A percentile compares a stretch with the other conserved stretches of the same genome.
Conservation (phyloP, 805 yeast genomes). For the Metschnikowia kofuensis region DNA sequence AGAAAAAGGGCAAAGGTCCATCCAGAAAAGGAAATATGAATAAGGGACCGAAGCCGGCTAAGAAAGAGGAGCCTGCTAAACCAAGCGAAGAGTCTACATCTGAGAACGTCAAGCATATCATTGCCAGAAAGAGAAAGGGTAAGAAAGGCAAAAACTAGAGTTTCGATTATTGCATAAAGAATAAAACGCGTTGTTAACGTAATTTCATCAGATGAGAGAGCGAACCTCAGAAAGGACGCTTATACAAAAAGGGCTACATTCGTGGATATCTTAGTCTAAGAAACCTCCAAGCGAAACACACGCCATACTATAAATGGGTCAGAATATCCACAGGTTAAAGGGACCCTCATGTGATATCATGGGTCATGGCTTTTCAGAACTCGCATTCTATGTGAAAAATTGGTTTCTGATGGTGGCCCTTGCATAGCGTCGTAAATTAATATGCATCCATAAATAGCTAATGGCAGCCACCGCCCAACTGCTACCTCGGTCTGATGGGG, state of each 20-base stretch:
- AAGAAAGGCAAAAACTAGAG: slow-evolving; percentile 44
- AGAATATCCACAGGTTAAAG: too few relatives aligned
- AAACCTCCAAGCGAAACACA: too few relatives aligned
- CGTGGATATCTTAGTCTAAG: too few relatives aligned
- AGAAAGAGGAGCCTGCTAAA: slow-evolving; percentile 19
- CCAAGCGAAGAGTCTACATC: slow-evolving; percentile 35
- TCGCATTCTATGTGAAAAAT: neutral
- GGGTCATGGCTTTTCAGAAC: too few relatives aligned
- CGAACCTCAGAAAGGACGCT: too few relatives aligned
- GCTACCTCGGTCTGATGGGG: neutral
- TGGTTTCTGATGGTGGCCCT: neutral
- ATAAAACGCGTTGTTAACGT: neutral
- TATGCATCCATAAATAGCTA: neutral
- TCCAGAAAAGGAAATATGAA: slow-evolving; percentile 44
- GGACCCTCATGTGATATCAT: too few relatives aligned
- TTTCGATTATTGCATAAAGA: neutral
- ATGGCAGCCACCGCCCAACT: neutral
- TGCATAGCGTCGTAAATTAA: neutral
- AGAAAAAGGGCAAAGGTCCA: slow-evolving; percentile 26
- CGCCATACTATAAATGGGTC: too few relatives aligned
- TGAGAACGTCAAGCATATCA: slow-evolving; percentile 58
- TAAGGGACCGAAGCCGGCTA: slow-evolving; percentile 30
- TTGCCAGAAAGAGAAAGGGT: slow-evolving; percentile 67
- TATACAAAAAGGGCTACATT: too few relatives aligned
- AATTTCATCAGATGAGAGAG: too few relatives aligned